phyloP scores from a whole-genome alignment of 768 basidiomycete species.

The Agrocybe praecox region DNA sequence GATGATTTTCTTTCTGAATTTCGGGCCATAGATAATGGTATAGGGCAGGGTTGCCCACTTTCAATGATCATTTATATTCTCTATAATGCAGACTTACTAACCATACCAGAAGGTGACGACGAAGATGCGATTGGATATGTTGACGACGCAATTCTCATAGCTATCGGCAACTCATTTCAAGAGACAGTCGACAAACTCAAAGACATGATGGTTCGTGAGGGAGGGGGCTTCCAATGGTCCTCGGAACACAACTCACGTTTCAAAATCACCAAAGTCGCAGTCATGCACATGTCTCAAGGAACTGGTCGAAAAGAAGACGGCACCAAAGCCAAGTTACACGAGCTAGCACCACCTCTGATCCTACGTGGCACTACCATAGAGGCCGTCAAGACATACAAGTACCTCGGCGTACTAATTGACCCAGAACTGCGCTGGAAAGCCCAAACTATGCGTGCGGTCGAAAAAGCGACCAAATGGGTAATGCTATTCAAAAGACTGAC shows the following conservation, averaged over 20 bases:
- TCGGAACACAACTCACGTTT: slow-evolving; percentile 10
- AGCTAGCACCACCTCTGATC: neutral
- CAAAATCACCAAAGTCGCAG: slow-evolving; percentile 3
- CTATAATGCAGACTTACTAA: slow-evolving; percentile 24
- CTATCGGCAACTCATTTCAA: slow-evolving; percentile 14
- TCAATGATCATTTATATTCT: slow-evolving; percentile 27
- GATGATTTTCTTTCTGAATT: slow-evolving; percentile 18
- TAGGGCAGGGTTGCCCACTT: slow-evolving; percentile 25
- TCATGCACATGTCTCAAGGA: neutral
- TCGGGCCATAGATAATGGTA: slow-evolving; percentile 16
- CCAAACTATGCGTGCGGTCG: neutral
- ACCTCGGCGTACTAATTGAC: slow-evolving; percentile 5
- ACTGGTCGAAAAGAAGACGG: neutral
- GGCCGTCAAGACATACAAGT: neutral
- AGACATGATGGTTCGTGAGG: neutral
- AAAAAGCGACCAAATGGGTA: slow-evolving; percentile 9
- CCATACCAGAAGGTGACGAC: neutral
- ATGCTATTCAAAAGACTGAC: slow-evolving; percentile 11
- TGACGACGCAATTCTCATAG: slow-evolving; percentile 28
- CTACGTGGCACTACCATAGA: neutral
- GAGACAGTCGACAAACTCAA: slow-evolving; percentile 4
- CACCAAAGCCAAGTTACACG: neutral
- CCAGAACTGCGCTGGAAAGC: neutral
- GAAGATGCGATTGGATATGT: slow-evolving; percentile 26
- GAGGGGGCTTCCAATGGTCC: slow-evolving; percentile 4